Evolutionary conservation across 768 basidiomycete genomes (phyloP), one percentile per base, ranked within the genome.

Genomic region (Lactarius evosmus): DNA sequence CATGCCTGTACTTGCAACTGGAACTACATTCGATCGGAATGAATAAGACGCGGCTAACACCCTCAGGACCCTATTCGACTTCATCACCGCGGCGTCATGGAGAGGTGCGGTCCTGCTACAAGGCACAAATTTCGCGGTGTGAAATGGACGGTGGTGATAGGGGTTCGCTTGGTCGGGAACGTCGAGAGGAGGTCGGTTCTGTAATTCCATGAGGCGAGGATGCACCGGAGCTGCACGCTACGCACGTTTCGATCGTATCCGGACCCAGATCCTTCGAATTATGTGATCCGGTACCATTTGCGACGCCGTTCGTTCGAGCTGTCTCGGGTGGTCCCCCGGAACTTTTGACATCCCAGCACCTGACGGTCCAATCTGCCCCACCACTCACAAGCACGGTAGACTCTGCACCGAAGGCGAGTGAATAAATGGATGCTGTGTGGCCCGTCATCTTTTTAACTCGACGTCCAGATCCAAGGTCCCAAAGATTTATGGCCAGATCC

Each of bases 391-490:
- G 83, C 59, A 98, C 75, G 2, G 87, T 87, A 0, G 94, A 95
- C 74, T 98, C 97, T 29, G 88, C 90, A 63, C 91, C 94, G 75
- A 98, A 99, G 0, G 92, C 83, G 27, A 99, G 82, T 3, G 92
- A 91, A 72, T 96, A 90, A 64, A 98, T 86, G 1, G 95, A 89
- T 16, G 90, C 85, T 1, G 85, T 87, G 72, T 99, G 97, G 0
- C 97, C 97, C 3, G 83, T 86, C 94, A 98, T 97, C 75, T 93
- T 95, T 78, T 98, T 99, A 67, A 98, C 85, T 50, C 93, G 85
- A 64, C 89, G 88, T 9, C 95, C 95, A n/a, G 95, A 93, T 7
- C 91, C 91, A 57, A 99, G 80, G 70, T 98, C 96, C 97, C 97
- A 99, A 2, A 99, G 77, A 73, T 92, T 95, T 74, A 99, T 95